phyloP scores from a whole-genome alignment of 2,329 filamentous ascomycete species.

The Fusarium chlamydosporum region DNA sequence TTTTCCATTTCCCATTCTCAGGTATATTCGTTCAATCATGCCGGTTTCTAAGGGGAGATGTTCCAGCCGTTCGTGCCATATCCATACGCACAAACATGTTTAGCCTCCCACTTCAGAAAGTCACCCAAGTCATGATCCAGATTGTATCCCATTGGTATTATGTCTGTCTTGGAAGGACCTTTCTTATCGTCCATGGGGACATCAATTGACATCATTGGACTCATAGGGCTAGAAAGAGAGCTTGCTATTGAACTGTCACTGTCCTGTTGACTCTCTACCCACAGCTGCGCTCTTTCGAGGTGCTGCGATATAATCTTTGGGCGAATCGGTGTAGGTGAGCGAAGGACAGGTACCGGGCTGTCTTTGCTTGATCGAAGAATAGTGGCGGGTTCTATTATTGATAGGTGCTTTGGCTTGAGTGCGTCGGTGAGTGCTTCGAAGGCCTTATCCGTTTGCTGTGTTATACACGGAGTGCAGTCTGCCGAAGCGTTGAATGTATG shows the following conservation, averaged over 20 bases:
- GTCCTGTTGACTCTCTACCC: conserved; percentile 17
- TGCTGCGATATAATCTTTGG: conserved; percentile 17
- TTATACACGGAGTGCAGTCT: conserved; percentile 8
- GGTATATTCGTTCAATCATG: not conserved
- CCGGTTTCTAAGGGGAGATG: not conserved
- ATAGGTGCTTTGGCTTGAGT: not conserved
- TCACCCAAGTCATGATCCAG: conserved; percentile 26
- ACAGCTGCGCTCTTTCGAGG: conserved; percentile 15
- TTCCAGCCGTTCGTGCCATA: conserved; percentile 18
- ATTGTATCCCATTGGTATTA: conserved; percentile 22
- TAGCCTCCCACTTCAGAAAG: conserved; percentile 28
- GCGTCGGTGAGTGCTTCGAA: conserved; percentile 19
- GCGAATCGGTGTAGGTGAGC: conserved; percentile 23
- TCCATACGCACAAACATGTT: conserved; percentile 28
- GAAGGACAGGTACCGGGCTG: conserved; percentile 1
- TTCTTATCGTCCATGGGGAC: accelerated
- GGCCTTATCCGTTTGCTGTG: conserved; percentile 15
- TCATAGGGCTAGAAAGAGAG: conserved; percentile 15
- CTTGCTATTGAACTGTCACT: not conserved
- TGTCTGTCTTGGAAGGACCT: not conserved
- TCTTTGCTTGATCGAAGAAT: conserved; percentile 2
- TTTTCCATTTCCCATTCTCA: not conserved
- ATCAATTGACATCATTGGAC: conserved; percentile 1
- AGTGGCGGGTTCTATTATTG: not conserved
- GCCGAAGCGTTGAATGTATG: conserved; percentile 1